A percentile compares a stretch with the other conserved stretches of the same genome.
These are phyloP conservation scores for Phaffia rhodozyma DNA, from an alignment of 1,284 basidiomycete species.

Conservation along the genomic window DNA sequence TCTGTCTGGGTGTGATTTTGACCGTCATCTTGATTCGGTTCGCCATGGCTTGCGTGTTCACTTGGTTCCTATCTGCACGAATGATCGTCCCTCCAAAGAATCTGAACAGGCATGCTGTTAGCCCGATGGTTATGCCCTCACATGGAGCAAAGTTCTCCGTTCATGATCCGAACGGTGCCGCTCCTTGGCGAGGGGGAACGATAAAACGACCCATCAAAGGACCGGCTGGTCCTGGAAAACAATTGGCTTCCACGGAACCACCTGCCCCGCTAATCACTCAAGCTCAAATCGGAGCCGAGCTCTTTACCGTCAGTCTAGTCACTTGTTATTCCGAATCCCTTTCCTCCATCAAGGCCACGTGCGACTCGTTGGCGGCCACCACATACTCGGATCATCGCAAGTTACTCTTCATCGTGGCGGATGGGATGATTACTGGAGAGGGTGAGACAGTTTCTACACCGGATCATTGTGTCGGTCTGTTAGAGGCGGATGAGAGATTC, in stretches of 20 bases:
- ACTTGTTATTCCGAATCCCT: slow-evolving; percentile 97
- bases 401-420: slow-evolving; percentile 86
- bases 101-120: slow-evolving; percentile 63
- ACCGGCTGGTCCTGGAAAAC: slow-evolving; percentile 22
- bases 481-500: slow-evolving; percentile 90
- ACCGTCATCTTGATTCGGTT: slow-evolving; percentile 83
- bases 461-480: slow-evolving; percentile 82
- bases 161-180: slow-evolving; percentile 76
- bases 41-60: slow-evolving; percentile 91
- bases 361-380: slow-evolving; percentile 83
- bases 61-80: slow-evolving; percentile 78
- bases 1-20: slow-evolving; percentile 82
- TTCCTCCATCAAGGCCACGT: slow-evolving; percentile 77
- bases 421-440: slow-evolving; percentile 97
- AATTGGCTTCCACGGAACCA: slow-evolving; percentile 41
- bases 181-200: slow-evolving; percentile 67
- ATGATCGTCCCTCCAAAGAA: slow-evolving; percentile 63
- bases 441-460: slow-evolving; percentile 92
- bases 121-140: slow-evolving; percentile 78
- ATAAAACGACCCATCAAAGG: slow-evolving; percentile 30
- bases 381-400: slow-evolving; percentile 86
- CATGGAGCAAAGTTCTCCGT: slow-evolving; percentile 84
- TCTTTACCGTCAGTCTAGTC: slow-evolving; percentile 88
- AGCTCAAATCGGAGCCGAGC: slow-evolving; percentile 79
- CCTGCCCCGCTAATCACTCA: slow-evolving; percentile 60